Evolutionary conservation across 441 rosid species (phyloP), one percentile per base, ranked within the genome.

Genomic region (Gossypium davidsonii): DNA sequence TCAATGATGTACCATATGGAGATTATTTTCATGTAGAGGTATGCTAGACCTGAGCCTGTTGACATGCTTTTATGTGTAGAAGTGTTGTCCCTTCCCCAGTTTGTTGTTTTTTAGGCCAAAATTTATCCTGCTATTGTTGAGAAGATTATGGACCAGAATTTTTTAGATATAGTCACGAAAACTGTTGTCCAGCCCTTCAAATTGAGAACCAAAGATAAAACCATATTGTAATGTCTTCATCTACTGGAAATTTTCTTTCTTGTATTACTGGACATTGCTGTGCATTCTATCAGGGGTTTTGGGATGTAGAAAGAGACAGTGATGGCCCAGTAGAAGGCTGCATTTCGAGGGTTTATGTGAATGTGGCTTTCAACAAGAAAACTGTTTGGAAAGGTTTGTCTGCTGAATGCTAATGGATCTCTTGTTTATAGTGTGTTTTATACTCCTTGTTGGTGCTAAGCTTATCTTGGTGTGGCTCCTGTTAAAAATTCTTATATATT

Each of bases 11-110:
- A 55, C 97, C 99, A 53, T 90, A 84, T 76, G 99, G 89, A 79
- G 98, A 96, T 86, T 86, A 88, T 79, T 96, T 96, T 78, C 80
- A 80, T 0, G 97, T 96, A 42, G 88, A 96, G 99, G 99, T 96
- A 73, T 15, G 61, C 76, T 76, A 70, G 56, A 72, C 37, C 48
- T 67, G 26, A 71, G 71, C 51, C 64, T 64, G 37, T 70, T 55
- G 52, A 28, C 51, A 60, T 28, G 23, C 55, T 37, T 62, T 31
- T 34, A 57, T 26, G 46, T 48, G 12, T 55, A 18, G 20, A 57
- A 53, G 10, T 17, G 58, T 58, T 64, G 18, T 49, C 4, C 48
- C 12, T 57, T 34, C 57, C 46, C 70, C 28, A n/a, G 31, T 52
- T 71, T 65, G 37, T 34, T 4, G 8, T 59, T 51, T 37, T 18